Evolutionary conservation across 495 filamentous ascomycete genomes (phyloP), one percentile per base, ranked within the genome.

Genomic region (Aspergillus taichungensis): DNA sequence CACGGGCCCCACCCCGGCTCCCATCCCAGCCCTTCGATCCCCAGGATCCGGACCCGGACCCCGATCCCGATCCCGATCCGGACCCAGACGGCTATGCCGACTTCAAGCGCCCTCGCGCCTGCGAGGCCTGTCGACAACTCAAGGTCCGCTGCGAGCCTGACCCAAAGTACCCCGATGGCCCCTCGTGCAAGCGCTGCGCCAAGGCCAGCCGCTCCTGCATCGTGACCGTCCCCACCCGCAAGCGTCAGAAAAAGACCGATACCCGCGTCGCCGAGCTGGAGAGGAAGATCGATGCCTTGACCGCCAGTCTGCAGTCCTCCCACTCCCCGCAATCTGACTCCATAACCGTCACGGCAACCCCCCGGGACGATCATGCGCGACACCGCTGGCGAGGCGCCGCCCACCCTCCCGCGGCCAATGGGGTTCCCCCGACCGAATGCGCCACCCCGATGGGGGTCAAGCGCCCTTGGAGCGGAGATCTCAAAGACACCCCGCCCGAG

Each of bases 201-300:
- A 96, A 95, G 60, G 85, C 90, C 1, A 76, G 77, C 24, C 73
- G 91, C 11, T 67, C 72, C 45, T 98, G 92, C 52, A 59, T 95
- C 29, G 82, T 94, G 31, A 94, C 88, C 6, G 77, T 78, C 24
- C 89, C 90, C 1, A 87, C 78, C 9, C 74, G 88, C 10, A 96
- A 94, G 64, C 73, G 91, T 28, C 85, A 90, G 69, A 95, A 92
- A 71, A 96, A 95, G 71, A 88, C 85, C 27, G 92, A 95, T 59
- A 88, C 79, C 46, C 78, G 90, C 33, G 89, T 98, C 6, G 83
- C 88, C 10, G 91, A 96, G 66, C 71, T 98, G 34, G 92, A 98
- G 66, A 87, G 83, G 68, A 95, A 94, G 69, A 90, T 98, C 40
- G 88, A 95, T 67, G 85, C 82, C 8, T 59, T 95, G 61, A 94